Evolutionary conservation across 2,329 filamentous ascomycete species (phyloP).

Genomic region (Cryphonectria naterciae): DNA sequence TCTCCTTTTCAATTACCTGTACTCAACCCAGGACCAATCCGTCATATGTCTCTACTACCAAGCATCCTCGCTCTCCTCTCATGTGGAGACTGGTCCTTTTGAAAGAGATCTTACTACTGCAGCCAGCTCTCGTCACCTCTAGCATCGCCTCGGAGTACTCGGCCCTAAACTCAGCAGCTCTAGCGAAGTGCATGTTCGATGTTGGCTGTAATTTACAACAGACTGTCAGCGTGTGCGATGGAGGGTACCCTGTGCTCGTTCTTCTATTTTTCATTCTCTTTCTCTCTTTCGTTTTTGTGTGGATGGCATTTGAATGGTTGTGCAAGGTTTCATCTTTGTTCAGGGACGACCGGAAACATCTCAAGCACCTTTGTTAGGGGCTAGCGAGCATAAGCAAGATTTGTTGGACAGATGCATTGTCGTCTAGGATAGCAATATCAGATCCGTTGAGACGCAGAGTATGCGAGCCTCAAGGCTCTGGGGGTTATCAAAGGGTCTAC

Average conservation of each 20-base stretch:
- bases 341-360: neutral
- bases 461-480: neutral
- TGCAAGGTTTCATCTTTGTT: neutral
- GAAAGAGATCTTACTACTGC: slow-evolving; percentile 8
- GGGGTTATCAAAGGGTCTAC: neutral
- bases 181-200: neutral
- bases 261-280: neutral
- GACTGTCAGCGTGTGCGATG: neutral
- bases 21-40: slow-evolving; percentile 11
- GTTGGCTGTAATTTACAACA: neutral
- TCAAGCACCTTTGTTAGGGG: neutral
- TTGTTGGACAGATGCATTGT: neutral
- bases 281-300: neutral
- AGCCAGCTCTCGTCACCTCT: slow-evolving; percentile 7
- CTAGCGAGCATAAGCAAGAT: neutral
- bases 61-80: slow-evolving; percentile 10
- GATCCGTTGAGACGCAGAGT: neutral
- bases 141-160: slow-evolving; percentile 12
- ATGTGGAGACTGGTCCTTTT: neutral
- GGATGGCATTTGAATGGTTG: neutral
- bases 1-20: slow-evolving; percentile 19
- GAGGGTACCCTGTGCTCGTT: neutral
- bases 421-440: slow-evolving; percentile 3
- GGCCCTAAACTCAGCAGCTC: neutral
- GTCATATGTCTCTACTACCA: slow-evolving; percentile 21